Evolutionary conservation across 176 grass and related monocot genomes (phyloP), one percentile per base, ranked within the genome.

Genomic region (Thalia dealbata): DNA sequence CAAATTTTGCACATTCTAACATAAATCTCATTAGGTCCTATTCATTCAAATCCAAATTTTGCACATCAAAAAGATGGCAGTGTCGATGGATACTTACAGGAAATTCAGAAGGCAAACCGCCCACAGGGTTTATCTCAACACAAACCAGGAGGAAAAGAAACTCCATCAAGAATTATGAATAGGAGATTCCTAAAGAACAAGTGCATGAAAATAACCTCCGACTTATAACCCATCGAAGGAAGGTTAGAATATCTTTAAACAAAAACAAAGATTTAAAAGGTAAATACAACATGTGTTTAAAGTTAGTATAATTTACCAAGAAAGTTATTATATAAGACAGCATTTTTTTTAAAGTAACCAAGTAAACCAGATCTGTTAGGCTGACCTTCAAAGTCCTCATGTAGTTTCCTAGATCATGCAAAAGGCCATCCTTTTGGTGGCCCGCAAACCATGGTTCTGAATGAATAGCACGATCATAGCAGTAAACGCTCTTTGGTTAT

Each of bases 391-490:
- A 83, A 58, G 83, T 99, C 84, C 90, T 91, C 79, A 99, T 66
- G 69, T 99, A 99, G 59, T 91, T 81, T n/a, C 81, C 83, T 50
- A 99, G 73, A 70, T 99, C 95, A 86, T 10, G 83, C 73, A 93
- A 85, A 67, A 99, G 82, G 76, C 90, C 83, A n/a, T 87, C 95
- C 76, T 93, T 99, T 70, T 99, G 87, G 27, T 88, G 79, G 58
- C 81, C 82, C 75, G 79, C 91, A 67, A 99, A 91, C 78, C 82
- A 84, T 81, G 95, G 95, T 76, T 99, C 95, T 62, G 87, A 99
- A 89, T 93, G 95, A 85, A 99, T 99, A 6, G 90, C 67, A 24
- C 87, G 82, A 86, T 99, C 95, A 81, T 99, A 99, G 79, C 87
- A 99, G 71, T 52, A 99, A 80, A 30, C 90, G 87, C 63, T 93